A percentile compares a stretch with the other conserved stretches of the same genome.
Conservation (phyloP, 106 monocot species). For the Ottelia alismoides region DNA sequence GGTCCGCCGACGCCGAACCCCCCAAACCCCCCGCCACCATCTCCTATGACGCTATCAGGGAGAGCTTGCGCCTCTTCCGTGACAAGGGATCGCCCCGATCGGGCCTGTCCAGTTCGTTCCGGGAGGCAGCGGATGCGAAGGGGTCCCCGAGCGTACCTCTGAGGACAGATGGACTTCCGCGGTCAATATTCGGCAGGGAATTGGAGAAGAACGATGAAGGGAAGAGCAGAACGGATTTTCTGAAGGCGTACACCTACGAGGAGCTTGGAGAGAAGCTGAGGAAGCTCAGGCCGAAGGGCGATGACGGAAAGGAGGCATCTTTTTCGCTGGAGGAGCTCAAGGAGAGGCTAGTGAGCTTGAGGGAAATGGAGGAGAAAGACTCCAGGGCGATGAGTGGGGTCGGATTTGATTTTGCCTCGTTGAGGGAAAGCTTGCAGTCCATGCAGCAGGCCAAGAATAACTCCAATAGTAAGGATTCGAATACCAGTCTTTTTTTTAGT, state of each 20-base stretch:
- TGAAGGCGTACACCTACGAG: constrained; percentile 40
- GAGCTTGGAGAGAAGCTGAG: constrained; percentile 81
- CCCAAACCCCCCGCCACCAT: no score
- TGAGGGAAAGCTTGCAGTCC: constrained; percentile 10
- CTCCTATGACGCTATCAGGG: no score
- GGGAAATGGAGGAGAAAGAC: constrained; percentile 66
- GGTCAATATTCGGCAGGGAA: constrained; percentile 71
- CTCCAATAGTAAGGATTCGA: not conserved
- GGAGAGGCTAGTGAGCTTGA: constrained; percentile 63
- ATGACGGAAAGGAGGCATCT: constrained; percentile 23
- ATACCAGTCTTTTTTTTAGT: not conserved
- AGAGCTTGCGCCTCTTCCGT: no score
- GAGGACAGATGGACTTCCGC: constrained; percentile 19
- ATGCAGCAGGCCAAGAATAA: constrained; percentile 16
- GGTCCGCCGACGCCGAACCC: no score
- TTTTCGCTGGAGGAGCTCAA: constrained; percentile 69
- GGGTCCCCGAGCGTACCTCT: no score
- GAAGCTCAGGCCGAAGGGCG: constrained; percentile 32
- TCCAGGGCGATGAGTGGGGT: no score
- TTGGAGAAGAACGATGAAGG: constrained; percentile 12
- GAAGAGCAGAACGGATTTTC: constrained; percentile 42
- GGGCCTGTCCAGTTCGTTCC: no score
- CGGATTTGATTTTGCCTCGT: not conserved
- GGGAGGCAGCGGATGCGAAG: no score
- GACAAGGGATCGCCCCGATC: no score